phyloP scores from a whole-genome alignment of 1,284 basidiomycete genomes.

The Naganishia sp. region DNA sequence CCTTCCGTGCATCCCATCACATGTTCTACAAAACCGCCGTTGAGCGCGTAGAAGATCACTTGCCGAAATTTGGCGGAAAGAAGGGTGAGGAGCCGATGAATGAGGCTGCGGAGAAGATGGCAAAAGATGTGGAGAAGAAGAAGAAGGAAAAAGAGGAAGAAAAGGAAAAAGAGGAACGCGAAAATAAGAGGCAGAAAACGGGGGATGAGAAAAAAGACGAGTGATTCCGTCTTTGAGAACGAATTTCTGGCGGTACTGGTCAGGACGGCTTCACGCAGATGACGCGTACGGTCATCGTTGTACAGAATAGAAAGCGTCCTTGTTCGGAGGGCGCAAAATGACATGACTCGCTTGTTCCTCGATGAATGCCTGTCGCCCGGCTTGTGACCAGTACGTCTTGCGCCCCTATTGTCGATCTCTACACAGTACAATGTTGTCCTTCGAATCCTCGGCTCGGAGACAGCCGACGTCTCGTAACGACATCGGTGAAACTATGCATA shows the following conservation, averaged over 20 bases:
- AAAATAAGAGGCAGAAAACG: conserved; percentile 19
- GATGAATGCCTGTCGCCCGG: too few species aligned
- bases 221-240: neutral
- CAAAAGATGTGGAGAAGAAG: conserved; percentile 30
- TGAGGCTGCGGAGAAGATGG: conserved; percentile 30
- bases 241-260: neutral
- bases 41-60: conserved; percentile 30
- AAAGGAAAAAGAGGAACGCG: conserved; percentile 28
- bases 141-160: conserved; percentile 31
- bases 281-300: too few species aligned
- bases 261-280: too few species aligned
- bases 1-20: conserved; percentile 27
- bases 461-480: too few species aligned
- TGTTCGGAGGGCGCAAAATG: too few species aligned
- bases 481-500: too few species aligned
- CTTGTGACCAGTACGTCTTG: too few species aligned
- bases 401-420: too few species aligned
- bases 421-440: too few species aligned
- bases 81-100: conserved; percentile 33
- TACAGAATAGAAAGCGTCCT: too few species aligned
- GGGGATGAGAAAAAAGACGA: conserved; percentile 10
- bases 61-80: conserved; percentile 32
- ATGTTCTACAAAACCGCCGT: conserved; percentile 32
- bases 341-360: too few species aligned
- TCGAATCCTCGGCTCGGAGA: too few species aligned